Base-by-base conservation (phyloP, 805 yeast genomes). In the Spathaspora boniae region DNA sequence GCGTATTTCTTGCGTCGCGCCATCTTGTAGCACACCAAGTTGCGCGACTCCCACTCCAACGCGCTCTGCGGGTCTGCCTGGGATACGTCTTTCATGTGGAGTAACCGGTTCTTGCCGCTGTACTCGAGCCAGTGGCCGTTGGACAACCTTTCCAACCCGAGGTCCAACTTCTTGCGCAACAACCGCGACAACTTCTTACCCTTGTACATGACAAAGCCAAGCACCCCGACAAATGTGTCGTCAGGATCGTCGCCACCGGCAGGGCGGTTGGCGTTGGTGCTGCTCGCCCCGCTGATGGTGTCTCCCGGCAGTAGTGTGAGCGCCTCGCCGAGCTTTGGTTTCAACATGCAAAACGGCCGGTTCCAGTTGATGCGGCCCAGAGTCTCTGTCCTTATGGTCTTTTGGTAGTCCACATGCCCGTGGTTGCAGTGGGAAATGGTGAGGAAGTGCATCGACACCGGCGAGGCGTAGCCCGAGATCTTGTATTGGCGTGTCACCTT, bases 1-100 rank as follows among this genome's bases (percentile, higher is more conserved):
- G 76, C 74, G 46, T 73, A 80, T 43, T 72, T 68, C 43, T 70
- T 68, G 27, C 80, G 62, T 45, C 88, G 66, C 14, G 54, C 84
- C 38, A 80, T 51, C 38, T 79, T 76, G 47, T 70, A 80, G 40
- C 85, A 79, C 9, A 56, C 62, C 37, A 63, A 40, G 33, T 59
- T 52, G 12, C 51, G 37, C 6, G 56, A 41, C 30, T 57, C 54
- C 48, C 53, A 45, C 26, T 51, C 50, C 26, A 57, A 17, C 1
- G 59, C 45, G 4, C 53, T 43, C 25, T 46, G 51, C 4, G 52
- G 47, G 19, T 37, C 38, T 3, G 47, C 33, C 6, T 35, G 23
- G 18, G 41, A 38, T 8, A 52, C 43, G 28, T 53, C 54, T 25
- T 38, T 19, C 11, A 44, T 12, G 31, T 50, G 54, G 6, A 41